Evolutionary conservation across 2,329 filamentous ascomycete species (phyloP).

Genomic region (Trichoderma asperellum): DNA sequence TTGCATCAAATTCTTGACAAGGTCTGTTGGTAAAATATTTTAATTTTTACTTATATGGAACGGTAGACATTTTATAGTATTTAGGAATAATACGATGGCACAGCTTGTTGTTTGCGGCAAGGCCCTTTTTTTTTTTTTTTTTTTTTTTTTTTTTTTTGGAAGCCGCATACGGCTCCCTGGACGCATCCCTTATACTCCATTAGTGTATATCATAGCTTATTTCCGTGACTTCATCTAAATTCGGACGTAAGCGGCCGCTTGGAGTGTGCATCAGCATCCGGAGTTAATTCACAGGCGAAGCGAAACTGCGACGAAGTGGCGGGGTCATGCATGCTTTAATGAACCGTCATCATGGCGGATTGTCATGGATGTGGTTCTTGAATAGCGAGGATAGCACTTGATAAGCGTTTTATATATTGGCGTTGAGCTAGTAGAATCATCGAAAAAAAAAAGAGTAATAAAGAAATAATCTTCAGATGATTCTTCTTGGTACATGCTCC

Average conservation of each 20-base stretch:
- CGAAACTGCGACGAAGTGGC: neutral
- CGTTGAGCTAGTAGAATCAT: too few species aligned
- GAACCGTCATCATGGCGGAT: too few species aligned
- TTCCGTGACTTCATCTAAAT: neutral
- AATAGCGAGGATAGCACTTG: too few species aligned
- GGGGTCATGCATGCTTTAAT: too few species aligned
- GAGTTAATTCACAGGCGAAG: neutral
- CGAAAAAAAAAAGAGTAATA: too few species aligned
- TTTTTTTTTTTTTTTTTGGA: too few species aligned
- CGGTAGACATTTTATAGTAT: neutral
- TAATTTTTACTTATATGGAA: neutral
- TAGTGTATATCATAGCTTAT: neutral
- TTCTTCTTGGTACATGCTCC: too few species aligned
- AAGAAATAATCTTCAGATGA: too few species aligned
- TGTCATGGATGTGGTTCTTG: too few species aligned
- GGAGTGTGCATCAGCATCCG: neutral
- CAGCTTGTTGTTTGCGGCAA: neutral
- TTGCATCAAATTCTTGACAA: neutral
- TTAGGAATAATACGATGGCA: neutral
- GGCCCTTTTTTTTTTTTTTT: neutral
- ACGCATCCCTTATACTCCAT: neutral
- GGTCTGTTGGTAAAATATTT: neutral
- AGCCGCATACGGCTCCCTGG: neutral
- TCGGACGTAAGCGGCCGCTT: constrained; percentile 14
- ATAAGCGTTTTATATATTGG: too few species aligned